Conservation (phyloP, 345 rosid genomes). For the Eucalyptus caleyi region DNA sequence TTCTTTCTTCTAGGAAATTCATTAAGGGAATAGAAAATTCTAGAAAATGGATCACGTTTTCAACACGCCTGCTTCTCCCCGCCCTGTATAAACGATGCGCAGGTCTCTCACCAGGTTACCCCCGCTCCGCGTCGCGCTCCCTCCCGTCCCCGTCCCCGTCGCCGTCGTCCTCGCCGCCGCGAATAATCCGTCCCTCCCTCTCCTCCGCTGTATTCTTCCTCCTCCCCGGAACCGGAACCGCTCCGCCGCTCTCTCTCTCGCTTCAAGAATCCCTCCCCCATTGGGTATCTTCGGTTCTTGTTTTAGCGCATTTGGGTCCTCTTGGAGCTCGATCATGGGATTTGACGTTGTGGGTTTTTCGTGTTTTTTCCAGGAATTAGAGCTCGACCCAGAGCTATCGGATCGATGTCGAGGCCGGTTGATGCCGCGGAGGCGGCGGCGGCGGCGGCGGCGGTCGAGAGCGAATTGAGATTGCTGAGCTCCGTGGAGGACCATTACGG, state of each 20-base stretch:
- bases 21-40: too few relatives aligned
- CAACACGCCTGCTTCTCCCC: not conserved
- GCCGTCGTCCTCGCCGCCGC: not conserved
- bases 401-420: not conserved
- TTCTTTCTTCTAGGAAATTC: too few relatives aligned
- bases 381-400: not conserved
- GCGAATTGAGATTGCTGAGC: constrained; percentile 9
- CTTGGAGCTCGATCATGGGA: not conserved
- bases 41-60: too few relatives aligned
- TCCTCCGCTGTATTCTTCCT: not conserved
- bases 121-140: not conserved
- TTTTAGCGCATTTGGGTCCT: not conserved
- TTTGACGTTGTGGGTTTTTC: not conserved
- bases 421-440: not conserved
- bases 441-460: not conserved
- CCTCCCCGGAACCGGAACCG: too few relatives aligned
- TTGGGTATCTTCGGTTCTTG: not conserved
- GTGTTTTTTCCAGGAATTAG: not conserved
- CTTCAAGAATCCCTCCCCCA: not conserved
- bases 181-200: not conserved
- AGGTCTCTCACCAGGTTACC: not conserved
- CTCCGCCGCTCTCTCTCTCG: not conserved
- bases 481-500: constrained; percentile 53
- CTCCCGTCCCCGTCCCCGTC: not conserved
- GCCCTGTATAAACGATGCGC: not conserved